These are phyloP conservation scores for Schoenoplectus triqueter DNA, from an alignment of 202 grass and related monocot species.

Conservation along the genomic window DNA sequence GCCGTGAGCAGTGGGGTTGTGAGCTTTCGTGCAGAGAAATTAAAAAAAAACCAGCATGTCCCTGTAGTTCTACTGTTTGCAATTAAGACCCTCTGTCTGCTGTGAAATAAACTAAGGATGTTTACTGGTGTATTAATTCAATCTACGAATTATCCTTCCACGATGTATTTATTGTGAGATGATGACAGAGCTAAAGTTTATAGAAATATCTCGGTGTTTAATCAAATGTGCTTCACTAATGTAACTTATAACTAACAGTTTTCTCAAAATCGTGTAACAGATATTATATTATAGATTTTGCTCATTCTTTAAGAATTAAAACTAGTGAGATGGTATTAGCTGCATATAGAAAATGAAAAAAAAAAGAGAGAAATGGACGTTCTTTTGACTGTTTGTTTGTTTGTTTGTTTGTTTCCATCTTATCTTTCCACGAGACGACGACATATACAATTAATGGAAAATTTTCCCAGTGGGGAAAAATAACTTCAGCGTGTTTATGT, in stretches of 20 bases:
- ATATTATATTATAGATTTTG: not conserved
- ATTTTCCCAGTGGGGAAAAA: not conserved
- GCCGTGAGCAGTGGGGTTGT: not conserved
- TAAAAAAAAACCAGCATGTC: not conserved
- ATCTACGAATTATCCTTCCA: not conserved
- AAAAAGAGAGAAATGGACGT: not conserved
- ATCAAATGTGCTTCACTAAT: not conserved
- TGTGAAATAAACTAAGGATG: not conserved
- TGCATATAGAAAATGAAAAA: not conserved
- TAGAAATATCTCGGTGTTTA: not conserved
- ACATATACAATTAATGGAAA: not conserved
- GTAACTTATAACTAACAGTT: not conserved
- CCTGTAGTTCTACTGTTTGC: not conserved
- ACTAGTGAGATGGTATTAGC: not conserved
- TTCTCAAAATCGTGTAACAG: not conserved
- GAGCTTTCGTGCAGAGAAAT: not conserved
- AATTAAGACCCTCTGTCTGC: not conserved
- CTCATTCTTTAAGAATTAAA: not conserved
- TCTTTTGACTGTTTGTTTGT: no score
- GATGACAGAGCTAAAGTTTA: not conserved
- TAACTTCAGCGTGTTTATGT: not conserved
- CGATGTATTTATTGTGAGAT: conserved; percentile 10
- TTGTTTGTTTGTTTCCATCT: not conserved
- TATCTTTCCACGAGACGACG: not conserved
- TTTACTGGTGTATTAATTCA: not conserved